Evolutionary conservation across 208 protist species (phyloP).

Genomic region (Acanthamoeba castellanii): DNA sequence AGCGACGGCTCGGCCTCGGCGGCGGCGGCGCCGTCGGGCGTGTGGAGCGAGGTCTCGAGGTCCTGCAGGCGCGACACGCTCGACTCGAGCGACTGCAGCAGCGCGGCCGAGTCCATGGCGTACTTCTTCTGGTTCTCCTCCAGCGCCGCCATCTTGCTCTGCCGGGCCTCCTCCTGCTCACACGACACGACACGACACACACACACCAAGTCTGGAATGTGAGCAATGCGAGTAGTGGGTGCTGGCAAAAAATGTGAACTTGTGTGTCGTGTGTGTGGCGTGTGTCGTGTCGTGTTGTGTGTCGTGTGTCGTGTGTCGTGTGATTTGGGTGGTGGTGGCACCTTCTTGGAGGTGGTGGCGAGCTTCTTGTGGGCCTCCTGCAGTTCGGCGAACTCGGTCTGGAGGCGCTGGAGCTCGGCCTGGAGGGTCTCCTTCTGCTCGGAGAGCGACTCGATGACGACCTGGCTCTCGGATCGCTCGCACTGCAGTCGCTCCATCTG

Average conservation of each 20-base stretch:
- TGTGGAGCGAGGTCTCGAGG: neutral
- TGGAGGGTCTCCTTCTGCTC: constrained; percentile 40
- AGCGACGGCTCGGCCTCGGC: too few relatives aligned
- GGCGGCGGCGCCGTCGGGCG: too few relatives aligned
- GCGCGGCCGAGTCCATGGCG: neutral
- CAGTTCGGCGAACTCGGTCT: constrained; percentile 16
- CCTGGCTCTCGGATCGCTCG: constrained; percentile 28
- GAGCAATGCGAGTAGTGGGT: too few relatives aligned
- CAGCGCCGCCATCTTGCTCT: neutral
- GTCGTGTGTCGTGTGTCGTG: too few relatives aligned
- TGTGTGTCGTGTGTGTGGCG: neutral
- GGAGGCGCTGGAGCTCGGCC: neutral
- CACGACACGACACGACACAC: too few relatives aligned
- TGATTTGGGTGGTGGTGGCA: too few relatives aligned
- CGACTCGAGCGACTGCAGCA: constrained; percentile 40
- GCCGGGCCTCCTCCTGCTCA: too few relatives aligned
- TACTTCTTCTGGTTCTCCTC: constrained; percentile 69
- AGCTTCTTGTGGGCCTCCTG: constrained; percentile 35
- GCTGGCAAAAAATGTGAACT: too few relatives aligned
- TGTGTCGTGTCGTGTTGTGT: neutral
- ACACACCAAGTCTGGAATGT: too few relatives aligned
- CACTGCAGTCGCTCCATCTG: constrained; percentile 34
- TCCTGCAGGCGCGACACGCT: too few relatives aligned
- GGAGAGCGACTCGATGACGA: constrained; percentile 12
- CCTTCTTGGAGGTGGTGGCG: neutral